A percentile compares a stretch with the other conserved stretches of the same genome.
Conservation (phyloP, 2,329 filamentous ascomycete genomes). For the Phyllosticta ampelicida region DNA sequence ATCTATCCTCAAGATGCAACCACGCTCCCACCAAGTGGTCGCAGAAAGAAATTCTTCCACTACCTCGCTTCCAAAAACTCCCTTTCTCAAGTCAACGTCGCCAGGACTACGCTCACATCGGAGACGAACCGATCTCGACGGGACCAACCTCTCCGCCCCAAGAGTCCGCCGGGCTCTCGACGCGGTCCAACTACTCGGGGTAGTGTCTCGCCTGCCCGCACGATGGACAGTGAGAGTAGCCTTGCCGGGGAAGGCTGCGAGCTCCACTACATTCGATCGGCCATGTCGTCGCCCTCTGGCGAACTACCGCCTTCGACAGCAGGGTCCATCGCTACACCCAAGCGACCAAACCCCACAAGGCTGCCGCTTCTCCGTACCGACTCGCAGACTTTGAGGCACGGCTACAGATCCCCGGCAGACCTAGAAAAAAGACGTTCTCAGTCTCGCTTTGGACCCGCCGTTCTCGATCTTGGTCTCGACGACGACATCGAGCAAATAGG, state of each 20-base stretch:
- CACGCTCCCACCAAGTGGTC: neutral
- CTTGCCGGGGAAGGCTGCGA: neutral
- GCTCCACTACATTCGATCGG: neutral
- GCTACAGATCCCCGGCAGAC: neutral
- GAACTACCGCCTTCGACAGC: neutral
- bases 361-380: neutral
- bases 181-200: neutral
- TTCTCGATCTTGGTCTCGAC: neutral
- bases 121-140: neutral
- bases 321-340: neutral
- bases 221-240: neutral
- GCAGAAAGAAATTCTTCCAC: neutral
- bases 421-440: neutral
- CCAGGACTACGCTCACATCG: neutral
- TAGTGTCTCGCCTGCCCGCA: neutral
- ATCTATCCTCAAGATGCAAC: neutral
- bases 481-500: neutral
- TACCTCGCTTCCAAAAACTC: neutral
- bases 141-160: neutral
- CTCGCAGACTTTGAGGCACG: neutral
- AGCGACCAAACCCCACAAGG: neutral
- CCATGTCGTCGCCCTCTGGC: neutral
- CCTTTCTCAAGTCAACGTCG: neutral
- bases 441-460: neutral
- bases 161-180: neutral